These are phyloP conservation scores for Sphagnum contortum DNA, from an alignment of 225 moss, liverwort and hornwort genomes.

Conservation along the genomic window DNA sequence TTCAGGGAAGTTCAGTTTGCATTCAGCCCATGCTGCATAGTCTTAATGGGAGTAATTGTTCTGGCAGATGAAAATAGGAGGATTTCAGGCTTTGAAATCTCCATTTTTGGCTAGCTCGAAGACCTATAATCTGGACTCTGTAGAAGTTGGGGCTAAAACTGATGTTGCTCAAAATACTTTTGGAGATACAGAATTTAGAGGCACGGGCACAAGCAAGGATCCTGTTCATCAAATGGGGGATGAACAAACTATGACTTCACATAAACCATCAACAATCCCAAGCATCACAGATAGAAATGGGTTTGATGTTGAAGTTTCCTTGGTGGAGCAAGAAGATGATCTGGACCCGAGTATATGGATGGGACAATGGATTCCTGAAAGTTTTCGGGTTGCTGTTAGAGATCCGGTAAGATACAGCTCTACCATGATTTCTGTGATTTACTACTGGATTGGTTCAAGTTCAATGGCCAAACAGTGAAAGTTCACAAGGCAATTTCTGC, in stretches of 20 bases:
- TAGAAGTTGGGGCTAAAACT: not conserved
- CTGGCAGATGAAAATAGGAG: conserved; percentile 76
- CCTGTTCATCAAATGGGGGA: conserved; percentile 17
- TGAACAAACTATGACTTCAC: conserved; percentile 9
- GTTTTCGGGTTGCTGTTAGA: conserved; percentile 64
- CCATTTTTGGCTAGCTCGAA: conserved; percentile 7
- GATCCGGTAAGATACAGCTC: conserved; percentile 54
- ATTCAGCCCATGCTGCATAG: not conserved
- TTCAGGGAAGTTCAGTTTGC: not conserved
- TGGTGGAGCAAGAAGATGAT: conserved; percentile 50
- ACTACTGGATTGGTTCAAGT: not conserved
- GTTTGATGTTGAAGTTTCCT: conserved; percentile 61
- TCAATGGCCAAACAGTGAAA: too few species aligned
- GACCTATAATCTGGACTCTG: not conserved
- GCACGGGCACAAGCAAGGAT: conserved; percentile 3
- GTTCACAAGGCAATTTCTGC: not conserved
- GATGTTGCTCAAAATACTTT: not conserved
- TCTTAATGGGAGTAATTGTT: not conserved
- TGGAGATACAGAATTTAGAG: not conserved
- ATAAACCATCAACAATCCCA: conserved; percentile 3
- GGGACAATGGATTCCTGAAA: conserved; percentile 76
- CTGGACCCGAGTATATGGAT: conserved; percentile 38
- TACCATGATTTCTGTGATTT: not conserved
- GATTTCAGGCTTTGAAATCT: conserved; percentile 78
- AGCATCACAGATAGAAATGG: conserved; percentile 65